These are phyloP conservation scores for Mortierella antarctica DNA, from an alignment of 192 early-diverging fungal genomes.

Conservation along the genomic window DNA sequence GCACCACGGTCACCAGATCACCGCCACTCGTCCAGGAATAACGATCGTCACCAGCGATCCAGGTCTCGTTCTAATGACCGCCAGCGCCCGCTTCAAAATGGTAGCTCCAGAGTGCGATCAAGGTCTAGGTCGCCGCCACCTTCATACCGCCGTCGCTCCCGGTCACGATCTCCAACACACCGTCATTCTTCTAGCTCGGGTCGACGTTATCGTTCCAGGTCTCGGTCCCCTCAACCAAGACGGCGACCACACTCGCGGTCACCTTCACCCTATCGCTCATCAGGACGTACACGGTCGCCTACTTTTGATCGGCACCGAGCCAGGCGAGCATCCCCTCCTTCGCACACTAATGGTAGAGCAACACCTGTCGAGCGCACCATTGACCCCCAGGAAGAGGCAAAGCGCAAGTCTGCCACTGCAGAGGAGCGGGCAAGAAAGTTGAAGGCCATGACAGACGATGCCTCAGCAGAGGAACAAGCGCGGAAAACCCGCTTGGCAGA, in stretches of 20 bases:
- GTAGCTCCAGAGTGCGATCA: neutral
- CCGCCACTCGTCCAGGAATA: neutral
- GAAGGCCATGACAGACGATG: conserved; percentile 58
- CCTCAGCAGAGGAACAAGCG: conserved; percentile 33
- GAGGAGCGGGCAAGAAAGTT: conserved; percentile 35
- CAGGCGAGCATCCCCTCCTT: neutral
- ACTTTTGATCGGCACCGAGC: neutral
- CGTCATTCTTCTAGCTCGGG: conserved; percentile 2
- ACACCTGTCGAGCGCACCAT: neutral
- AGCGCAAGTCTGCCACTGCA: conserved; percentile 13
- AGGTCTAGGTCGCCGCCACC: conserved; percentile 17
- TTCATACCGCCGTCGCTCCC: neutral
- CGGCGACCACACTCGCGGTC: conserved; percentile 5
- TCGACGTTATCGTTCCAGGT: conserved; percentile 3
- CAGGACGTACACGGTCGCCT: conserved; percentile 5
- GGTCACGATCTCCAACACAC: conserved; percentile 21
- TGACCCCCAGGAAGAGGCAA: conserved; percentile 5
- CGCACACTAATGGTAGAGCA: neutral
- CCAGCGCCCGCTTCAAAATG: neutral
- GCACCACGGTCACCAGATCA: neutral
- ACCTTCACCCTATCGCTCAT: conserved; percentile 23
- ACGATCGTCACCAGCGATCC: neutral
- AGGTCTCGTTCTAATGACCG: conserved; percentile 7
- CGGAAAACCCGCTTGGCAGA: conserved; percentile 50
- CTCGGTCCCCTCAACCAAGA: neutral